These are phyloP conservation scores for Melanogaster broomeanus DNA, from an alignment of 768 basidiomycete genomes.

Conservation along the genomic window DNA sequence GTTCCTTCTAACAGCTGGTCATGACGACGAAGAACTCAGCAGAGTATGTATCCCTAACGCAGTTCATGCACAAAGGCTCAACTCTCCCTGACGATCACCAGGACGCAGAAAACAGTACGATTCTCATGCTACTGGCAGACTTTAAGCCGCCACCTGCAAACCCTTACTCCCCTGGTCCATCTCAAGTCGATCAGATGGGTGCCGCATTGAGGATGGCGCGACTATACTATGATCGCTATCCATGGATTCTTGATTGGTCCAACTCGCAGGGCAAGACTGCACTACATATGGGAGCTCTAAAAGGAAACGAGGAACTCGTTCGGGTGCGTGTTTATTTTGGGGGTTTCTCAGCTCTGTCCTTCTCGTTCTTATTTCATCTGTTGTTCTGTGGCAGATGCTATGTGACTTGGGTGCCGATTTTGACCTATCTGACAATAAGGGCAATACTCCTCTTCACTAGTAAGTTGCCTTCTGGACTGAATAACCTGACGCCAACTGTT, in stretches of 20 bases:
- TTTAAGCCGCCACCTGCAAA: slow-evolving; percentile 55
- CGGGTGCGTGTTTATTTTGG: slow-evolving; percentile 54
- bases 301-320: slow-evolving; percentile 89
- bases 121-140: slow-evolving; percentile 91
- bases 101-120: slow-evolving; percentile 93
- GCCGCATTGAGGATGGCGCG: slow-evolving; percentile 86
- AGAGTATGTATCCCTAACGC: slow-evolving; percentile 54
- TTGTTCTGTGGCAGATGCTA: slow-evolving; percentile 61
- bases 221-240: slow-evolving; percentile 83
- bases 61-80: slow-evolving; percentile 6
- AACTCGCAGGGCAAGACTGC: slow-evolving; percentile 90
- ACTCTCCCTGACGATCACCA: slow-evolving; percentile 34
- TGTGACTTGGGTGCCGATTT: slow-evolving; percentile 90
- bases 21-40: slow-evolving; percentile 92
- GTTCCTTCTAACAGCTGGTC: slow-evolving; percentile 80
- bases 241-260: slow-evolving; percentile 89
- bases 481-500: slow-evolving; percentile 7
- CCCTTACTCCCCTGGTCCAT: slow-evolving; percentile 47
- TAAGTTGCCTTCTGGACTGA: slow-evolving; percentile 41
- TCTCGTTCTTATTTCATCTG: slow-evolving; percentile 16
- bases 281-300: slow-evolving; percentile 82
- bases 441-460: slow-evolving; percentile 94
- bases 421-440: slow-evolving; percentile 87
- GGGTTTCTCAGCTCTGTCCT: slow-evolving; percentile 6
- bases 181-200: slow-evolving; percentile 62